phyloP scores from a whole-genome alignment of 2,329 filamentous ascomycete species.

The Dothideomycetidae sp. region DNA sequence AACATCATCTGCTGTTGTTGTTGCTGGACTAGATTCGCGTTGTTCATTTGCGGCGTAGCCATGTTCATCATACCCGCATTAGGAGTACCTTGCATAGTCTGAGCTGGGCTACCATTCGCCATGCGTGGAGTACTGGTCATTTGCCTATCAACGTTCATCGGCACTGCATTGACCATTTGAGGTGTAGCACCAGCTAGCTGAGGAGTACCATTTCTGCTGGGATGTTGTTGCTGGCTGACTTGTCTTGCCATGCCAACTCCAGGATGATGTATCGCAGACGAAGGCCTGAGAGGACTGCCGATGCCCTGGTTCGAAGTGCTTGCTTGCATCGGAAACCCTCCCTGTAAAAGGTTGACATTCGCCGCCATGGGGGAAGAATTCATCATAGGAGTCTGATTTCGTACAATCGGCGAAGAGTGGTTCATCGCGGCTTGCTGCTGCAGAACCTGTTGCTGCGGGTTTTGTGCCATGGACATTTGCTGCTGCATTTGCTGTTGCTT shows the following conservation, averaged over 20 bases:
- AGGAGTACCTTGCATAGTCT: conserved; percentile 18
- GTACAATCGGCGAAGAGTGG: conserved; percentile 49
- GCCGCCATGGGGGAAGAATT: conserved; percentile 30
- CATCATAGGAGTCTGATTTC: conserved; percentile 33
- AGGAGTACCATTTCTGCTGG: conserved; percentile 23
- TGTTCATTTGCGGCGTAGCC: conserved; percentile 16
- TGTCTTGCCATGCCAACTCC: conserved; percentile 24
- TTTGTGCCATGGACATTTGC: conserved; percentile 18
- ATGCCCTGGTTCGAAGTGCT: conserved; percentile 54
- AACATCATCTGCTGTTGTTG: conserved; percentile 19
- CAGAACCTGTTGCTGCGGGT: conserved; percentile 22
- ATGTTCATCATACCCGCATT: conserved; percentile 17
- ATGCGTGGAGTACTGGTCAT: conserved; percentile 25
- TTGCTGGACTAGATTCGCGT: conserved; percentile 18
- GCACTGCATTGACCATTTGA: conserved; percentile 21
- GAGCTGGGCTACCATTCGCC: conserved; percentile 21
- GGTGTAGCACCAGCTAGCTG: conserved; percentile 27
- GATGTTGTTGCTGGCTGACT: conserved; percentile 24
- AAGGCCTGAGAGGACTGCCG: conserved; percentile 51
- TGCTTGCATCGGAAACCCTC: conserved; percentile 38
- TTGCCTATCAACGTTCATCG: conserved; percentile 19
- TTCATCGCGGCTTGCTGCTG: conserved; percentile 36
- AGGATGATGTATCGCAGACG: conserved; percentile 39
- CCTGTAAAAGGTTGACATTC: conserved; percentile 18
- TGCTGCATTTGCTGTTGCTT: conserved; percentile 34